phyloP scores from a whole-genome alignment of 345 rosid species.

The Pistacia atlantica region DNA sequence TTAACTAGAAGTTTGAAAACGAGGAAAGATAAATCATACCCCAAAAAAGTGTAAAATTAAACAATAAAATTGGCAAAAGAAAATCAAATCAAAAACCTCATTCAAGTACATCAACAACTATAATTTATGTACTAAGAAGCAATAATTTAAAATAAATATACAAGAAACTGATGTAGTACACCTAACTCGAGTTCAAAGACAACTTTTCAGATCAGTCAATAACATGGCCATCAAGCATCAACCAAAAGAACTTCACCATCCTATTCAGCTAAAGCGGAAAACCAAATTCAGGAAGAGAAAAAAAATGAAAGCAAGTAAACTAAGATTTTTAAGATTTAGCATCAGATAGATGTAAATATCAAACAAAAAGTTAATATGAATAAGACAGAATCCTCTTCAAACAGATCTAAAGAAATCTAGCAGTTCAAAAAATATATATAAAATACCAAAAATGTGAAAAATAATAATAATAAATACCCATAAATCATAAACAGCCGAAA shows the following conservation, averaged over 20 bases:
- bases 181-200: background rate
- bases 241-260: background rate
- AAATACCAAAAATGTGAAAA: too few species aligned
- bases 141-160: background rate
- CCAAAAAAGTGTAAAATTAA: background rate
- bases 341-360: background rate
- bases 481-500: background rate
- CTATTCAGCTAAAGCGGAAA: background rate
- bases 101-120: background rate
- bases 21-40: too few species aligned
- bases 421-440: background rate
- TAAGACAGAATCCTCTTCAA: background rate
- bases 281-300: background rate
- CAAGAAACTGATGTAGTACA: background rate
- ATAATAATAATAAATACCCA: background rate
- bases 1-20: too few species aligned
- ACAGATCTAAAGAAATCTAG: background rate
- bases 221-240: too few species aligned
- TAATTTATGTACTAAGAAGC: background rate
- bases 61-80: background rate
- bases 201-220: background rate
- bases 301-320: background rate
- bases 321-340: background rate
- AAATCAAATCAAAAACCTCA: too few species aligned
- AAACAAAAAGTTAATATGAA: background rate